Base-by-base conservation (phyloP, 2,329 filamentous ascomycete species). In the Alternaria ethzedia region DNA sequence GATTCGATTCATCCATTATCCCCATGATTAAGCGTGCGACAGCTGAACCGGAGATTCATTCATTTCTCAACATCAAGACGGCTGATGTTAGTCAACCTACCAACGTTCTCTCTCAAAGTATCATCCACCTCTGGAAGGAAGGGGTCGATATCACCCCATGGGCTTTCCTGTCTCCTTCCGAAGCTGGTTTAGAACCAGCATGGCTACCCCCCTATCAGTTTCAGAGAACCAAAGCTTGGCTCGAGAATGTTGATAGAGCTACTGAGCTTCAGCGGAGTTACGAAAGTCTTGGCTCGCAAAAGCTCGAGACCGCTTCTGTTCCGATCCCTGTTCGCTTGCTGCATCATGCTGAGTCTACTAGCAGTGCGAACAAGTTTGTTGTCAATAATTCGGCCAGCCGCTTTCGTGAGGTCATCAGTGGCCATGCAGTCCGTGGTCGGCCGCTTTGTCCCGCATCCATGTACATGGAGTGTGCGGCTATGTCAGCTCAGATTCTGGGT, bases 61-160 rank as follows among this genome's bases (percentile, higher is more conserved):
- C 54, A 9, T 64, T 64, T 30, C 28, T 49, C 61, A 6, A 23
- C 56, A 12, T 44, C 47, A 26, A 45, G 50, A 32, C 50, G 54
- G 30, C 64, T 69, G 49, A 64, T 66, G 41, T 23, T 57, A 6
- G 56, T 71, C 10, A 56, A 25, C 20, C 17, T 66, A 13, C 54
- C 3, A 26, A 63, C 9, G 23, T 32, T n/a, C 70, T 82, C 2
- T 61, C 67, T 1, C 70, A 79, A 21, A 64, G 68, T 1, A 80
- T 75, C 1, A 21, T 73, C 2, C 46, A 57, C 3, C 73, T 86
- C 0, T 86, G 84, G 84, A 81, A 79, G 30, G 51, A 67, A 2
- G 83, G 83, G 0, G 4, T 82, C 0, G 26, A 46, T 0, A 64
- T 79, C 0, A 58, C 74, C 0, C 82, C 79, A 69, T 86, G 84